Percentiles rank a stretch among this genome's conserved stretches.
Conservation (phyloP, 257 asterid genomes). For the Solanum verrucosum region DNA sequence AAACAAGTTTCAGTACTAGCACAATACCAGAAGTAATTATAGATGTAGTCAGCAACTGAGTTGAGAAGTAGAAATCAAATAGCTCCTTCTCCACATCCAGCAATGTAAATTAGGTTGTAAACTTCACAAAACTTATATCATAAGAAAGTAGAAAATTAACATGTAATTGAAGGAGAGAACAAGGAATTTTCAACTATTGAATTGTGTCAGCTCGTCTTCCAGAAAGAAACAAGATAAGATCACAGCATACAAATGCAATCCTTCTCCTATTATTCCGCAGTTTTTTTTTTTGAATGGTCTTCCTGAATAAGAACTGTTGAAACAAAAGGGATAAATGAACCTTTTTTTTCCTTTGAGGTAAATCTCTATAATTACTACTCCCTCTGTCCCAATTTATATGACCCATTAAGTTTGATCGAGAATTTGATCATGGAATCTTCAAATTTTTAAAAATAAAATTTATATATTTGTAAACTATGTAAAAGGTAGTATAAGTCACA, state of each 20-base stretch:
- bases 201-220: not conserved
- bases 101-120: not conserved
- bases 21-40: not conserved
- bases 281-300: not conserved
- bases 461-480: too few relatives aligned
- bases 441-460: too few relatives aligned
- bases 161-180: not conserved
- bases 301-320: not conserved
- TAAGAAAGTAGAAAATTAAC: not conserved
- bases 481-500: too few relatives aligned
- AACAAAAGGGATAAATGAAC: not conserved
- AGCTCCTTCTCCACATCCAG: not conserved
- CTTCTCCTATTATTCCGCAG: not conserved
- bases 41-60: not conserved
- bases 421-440: too few relatives aligned
- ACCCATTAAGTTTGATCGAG: too few relatives aligned
- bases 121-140: not conserved
- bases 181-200: not conserved
- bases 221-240: not conserved
- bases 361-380: not conserved
- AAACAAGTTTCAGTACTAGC: constrained; percentile 6
- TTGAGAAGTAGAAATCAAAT: not conserved
- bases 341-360: not conserved
- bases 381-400: too few relatives aligned
- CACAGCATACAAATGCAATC: not conserved